Conservation (phyloP, 2,329 filamentous ascomycete species). For the Alternaria brassicae region DNA sequence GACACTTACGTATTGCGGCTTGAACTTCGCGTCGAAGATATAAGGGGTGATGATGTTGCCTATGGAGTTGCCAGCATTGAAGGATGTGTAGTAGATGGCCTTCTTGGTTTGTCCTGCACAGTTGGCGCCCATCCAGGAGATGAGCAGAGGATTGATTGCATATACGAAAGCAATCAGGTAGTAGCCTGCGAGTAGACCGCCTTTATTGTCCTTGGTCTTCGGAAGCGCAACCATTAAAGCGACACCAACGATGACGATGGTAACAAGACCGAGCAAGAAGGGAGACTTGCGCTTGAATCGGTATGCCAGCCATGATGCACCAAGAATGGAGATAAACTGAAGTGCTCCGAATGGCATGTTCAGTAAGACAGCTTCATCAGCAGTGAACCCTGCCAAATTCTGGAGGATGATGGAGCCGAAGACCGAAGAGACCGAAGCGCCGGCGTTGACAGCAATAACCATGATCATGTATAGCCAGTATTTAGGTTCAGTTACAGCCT, state of each 20-base stretch:
- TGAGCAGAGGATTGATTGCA: conserved; percentile 69
- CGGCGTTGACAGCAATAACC: conserved; percentile 33
- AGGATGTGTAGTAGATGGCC: conserved; percentile 68
- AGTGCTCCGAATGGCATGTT: conserved; percentile 60
- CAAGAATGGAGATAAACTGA: conserved; percentile 31
- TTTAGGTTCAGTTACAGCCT: conserved; percentile 63
- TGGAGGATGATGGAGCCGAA: conserved; percentile 64
- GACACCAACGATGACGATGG: conserved; percentile 67
- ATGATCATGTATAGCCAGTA: conserved; percentile 56
- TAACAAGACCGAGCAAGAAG: conserved; percentile 55
- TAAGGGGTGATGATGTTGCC: conserved; percentile 63
- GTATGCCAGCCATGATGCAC: conserved; percentile 62
- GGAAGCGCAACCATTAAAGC: conserved; percentile 62
- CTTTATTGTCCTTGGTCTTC: conserved; percentile 52
- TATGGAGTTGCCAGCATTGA: conserved; percentile 66
- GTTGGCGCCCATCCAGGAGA: conserved; percentile 74
- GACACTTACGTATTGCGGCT: conserved; percentile 30
- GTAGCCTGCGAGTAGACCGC: conserved; percentile 64
- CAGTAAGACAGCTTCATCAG: conserved; percentile 65
- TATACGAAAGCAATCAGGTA: conserved; percentile 73
- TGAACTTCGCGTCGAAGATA: conserved; percentile 31
- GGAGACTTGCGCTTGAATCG: conserved; percentile 65
- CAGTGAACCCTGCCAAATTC: conserved; percentile 66
- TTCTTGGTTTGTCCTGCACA: conserved; percentile 73
- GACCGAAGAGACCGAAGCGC: conserved; percentile 63